Percentiles rank a stretch among this genome's conserved stretches.
Conservation (phyloP, 257 asterid species). For the Nyctanthes arbortristis region DNA sequence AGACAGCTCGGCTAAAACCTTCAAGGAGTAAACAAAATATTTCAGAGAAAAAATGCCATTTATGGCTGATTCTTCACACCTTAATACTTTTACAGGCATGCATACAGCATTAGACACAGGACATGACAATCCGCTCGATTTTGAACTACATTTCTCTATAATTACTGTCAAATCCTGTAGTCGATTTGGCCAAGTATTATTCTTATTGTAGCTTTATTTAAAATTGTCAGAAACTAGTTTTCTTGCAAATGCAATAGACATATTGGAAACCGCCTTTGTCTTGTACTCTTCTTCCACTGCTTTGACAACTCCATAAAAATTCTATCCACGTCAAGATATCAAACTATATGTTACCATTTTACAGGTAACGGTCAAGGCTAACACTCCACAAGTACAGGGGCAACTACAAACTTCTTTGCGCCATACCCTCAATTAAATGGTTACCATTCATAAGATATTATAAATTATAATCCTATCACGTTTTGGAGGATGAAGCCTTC, state of each 20-base stretch:
- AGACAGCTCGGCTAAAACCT: slow-evolving; percentile 80
- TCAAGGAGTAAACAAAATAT: slow-evolving; percentile 27
- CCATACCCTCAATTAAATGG: background rate
- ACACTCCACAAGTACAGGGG: background rate
- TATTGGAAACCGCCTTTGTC: background rate
- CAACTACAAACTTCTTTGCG: background rate
- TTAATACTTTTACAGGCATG: background rate
- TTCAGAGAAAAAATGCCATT: slow-evolving; percentile 5
- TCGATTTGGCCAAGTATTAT: background rate
- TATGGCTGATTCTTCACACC: background rate
- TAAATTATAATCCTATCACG: background rate
- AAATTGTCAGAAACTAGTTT: background rate
- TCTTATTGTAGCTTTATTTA: background rate
- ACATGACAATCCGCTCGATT: background rate
- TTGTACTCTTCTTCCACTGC: background rate
- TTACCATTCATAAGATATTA: background rate
- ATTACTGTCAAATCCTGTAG: background rate
- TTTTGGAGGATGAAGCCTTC: background rate
- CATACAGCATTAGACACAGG: background rate
- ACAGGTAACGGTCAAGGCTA: background rate
- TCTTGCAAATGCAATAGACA: background rate
- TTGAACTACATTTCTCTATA: background rate
- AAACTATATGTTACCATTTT: background rate
- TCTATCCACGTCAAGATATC: background rate
- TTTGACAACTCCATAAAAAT: background rate